Conservation (phyloP, 1,284 basidiomycete genomes). For the Crucibulum cyathiforme region DNA sequence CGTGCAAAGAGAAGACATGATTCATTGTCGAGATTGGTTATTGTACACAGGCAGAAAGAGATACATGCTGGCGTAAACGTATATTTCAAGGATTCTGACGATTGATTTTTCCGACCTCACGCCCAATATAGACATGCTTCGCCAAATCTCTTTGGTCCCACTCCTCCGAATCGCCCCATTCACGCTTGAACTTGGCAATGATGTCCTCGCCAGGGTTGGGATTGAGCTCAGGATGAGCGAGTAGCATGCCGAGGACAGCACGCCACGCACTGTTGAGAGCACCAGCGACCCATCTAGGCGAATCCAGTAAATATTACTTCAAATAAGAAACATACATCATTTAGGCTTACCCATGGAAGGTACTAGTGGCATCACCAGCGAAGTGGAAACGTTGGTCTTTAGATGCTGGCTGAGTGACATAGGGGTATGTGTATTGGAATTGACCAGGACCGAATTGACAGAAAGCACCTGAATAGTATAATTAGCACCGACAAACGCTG, state of each 20-base stretch:
- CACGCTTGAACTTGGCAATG: slow-evolving; percentile 13
- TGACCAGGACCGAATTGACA: slow-evolving; percentile 17
- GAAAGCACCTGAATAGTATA: slow-evolving; percentile 13
- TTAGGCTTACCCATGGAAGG: slow-evolving; percentile 15
- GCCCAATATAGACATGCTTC: too few species aligned
- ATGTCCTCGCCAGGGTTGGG: slow-evolving; percentile 17
- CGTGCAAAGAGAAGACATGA: too few species aligned
- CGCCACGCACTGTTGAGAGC: slow-evolving; percentile 19
- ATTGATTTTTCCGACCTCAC: too few species aligned
- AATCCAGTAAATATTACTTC: background rate
- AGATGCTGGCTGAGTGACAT: slow-evolving; percentile 14
- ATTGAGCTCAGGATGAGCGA: slow-evolving; percentile 14
- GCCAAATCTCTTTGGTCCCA: background rate
- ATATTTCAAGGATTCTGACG: too few species aligned
- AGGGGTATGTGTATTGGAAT: slow-evolving; percentile 16
- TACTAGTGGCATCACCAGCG: slow-evolving; percentile 20
- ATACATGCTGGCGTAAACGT: too few species aligned
- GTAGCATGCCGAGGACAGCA: slow-evolving; percentile 2
- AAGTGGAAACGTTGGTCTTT: slow-evolving; percentile 14
- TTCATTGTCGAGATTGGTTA: too few species aligned
- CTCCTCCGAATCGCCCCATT: slow-evolving; percentile 15
- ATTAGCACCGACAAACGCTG: background rate
- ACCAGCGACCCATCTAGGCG: slow-evolving; percentile 17
- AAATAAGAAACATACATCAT: background rate
- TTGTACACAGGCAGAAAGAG: too few species aligned